A percentile compares a stretch with the other conserved stretches of the same genome.
phyloP scores from a whole-genome alignment of 2,329 filamentous ascomycete species.

The Fusarium nelsonii region DNA sequence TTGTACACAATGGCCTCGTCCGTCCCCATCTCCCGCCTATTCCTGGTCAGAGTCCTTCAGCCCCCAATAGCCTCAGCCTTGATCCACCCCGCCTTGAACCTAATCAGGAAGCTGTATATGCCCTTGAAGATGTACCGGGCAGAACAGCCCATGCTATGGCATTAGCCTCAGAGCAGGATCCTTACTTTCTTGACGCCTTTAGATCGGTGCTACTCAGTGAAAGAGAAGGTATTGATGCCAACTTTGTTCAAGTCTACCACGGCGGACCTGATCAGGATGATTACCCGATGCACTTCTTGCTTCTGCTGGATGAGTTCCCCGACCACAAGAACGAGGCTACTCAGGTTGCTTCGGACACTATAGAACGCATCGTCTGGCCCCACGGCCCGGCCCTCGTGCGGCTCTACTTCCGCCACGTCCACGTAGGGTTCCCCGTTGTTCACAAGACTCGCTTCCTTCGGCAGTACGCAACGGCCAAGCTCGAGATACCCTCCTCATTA shows the following conservation, averaged over 20 bases:
- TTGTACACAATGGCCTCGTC: conserved; percentile 47
- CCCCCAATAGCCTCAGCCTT: neutral
- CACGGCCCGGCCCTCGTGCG: conserved; percentile 58
- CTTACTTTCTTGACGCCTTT: conserved; percentile 61
- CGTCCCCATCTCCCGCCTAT: conserved; percentile 20
- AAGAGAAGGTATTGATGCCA: conserved; percentile 59
- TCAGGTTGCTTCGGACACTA: conserved; percentile 55
- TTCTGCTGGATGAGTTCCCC: conserved; percentile 60
- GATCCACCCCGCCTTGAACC: conserved; percentile 19
- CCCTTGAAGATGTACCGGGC: conserved; percentile 58
- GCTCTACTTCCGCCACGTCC: conserved; percentile 61
- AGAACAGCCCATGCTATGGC: conserved; percentile 61
- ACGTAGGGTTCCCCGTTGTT: conserved; percentile 58
- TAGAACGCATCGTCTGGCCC: conserved; percentile 58
- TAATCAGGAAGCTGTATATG: conserved; percentile 44
- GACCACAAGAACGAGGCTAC: conserved; percentile 56
- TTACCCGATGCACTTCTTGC: conserved; percentile 60
- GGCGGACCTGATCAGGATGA: conserved; percentile 52
- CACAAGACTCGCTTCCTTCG: conserved; percentile 60
- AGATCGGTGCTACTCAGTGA: conserved; percentile 60
- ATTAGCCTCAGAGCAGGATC: conserved; percentile 60
- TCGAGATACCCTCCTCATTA: conserved; percentile 58
- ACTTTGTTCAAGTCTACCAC: conserved; percentile 58
- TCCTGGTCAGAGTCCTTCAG: conserved; percentile 3
- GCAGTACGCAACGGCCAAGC: conserved; percentile 54